Base-by-base conservation (phyloP, 2,329 filamentous ascomycete species). In the Lasiodiplodia citricola region DNA sequence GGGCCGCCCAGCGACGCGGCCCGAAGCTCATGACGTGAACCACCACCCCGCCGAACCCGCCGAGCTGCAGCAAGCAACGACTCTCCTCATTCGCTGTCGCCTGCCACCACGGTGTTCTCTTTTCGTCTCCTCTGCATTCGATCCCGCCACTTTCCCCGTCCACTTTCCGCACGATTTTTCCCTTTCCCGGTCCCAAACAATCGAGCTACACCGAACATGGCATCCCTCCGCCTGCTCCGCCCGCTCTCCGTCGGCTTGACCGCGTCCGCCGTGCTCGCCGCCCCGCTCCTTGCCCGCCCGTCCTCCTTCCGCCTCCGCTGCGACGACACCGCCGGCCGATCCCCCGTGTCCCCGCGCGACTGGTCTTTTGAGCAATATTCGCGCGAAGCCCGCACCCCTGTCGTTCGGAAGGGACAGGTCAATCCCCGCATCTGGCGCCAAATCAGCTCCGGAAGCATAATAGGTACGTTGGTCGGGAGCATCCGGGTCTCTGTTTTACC, bases 391-490 rank as follows among this genome's bases (percentile, higher is more conserved):
- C 74, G 74, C 68, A 78, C 76, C 16, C 82, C 82, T 0, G 71
- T 82, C 2, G 75, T 76, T 69, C 77, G 77, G 52, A 73, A 78
- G 31, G 82, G 82, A 2, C 74, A 76, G 1, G 70, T 80, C 28
- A 85, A 84, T 69, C 77, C 80, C 1, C 71, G 74, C 14, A 79
- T 80, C 2, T 74, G 84, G 31, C 76, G 80, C 63, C 83, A 86
- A 72, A 73, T 85, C 56, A 83, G 80, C 64, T 73, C 80, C 66
- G 84, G 84, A 4, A 84, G 82, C 69, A 82, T 85, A 70, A 71
- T 83, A 37, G 83, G 80, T 82, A 73, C 47, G 73, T 66, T 21
- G 21, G 56, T 62, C 31, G 47, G 44, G 31, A 41, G 23, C 16
- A 10, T 21, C 37, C 50, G 66, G 66, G 31, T 23, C 50, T 52